Evolutionary conservation across 768 basidiomycete species (phyloP).

Genomic region (Termitomyces sp.): DNA sequence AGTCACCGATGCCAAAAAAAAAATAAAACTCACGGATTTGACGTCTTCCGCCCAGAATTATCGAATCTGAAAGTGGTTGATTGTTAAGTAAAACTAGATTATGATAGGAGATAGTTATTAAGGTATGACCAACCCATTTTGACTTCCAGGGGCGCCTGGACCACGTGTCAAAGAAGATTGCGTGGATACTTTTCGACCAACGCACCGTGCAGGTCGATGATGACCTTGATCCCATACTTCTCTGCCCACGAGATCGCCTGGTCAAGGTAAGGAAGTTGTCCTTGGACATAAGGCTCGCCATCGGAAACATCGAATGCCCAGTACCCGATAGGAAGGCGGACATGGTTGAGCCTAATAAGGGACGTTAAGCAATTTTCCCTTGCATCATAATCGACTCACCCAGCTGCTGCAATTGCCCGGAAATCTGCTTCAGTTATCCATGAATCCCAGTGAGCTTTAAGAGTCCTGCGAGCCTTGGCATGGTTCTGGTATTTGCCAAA

Average conservation of each 20-base stretch:
- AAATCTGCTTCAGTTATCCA: constrained; percentile 87
- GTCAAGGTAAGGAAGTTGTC: constrained; percentile 65
- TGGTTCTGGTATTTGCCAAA: constrained; percentile 59
- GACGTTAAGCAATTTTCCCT: background rate
- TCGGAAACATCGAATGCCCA: constrained; percentile 84
- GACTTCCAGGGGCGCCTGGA: constrained; percentile 71
- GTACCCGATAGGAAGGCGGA: constrained; percentile 83
- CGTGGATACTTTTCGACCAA: background rate
- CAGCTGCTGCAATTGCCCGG: constrained; percentile 63
- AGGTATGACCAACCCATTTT: constrained; percentile 57
- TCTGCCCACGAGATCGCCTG: constrained; percentile 72
- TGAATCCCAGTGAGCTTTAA: constrained; percentile 71
- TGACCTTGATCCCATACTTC: constrained; percentile 67
- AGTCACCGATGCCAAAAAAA: background rate
- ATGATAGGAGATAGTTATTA: background rate
- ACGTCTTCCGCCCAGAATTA: constrained; percentile 66
- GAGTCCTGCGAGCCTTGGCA: constrained; percentile 37
- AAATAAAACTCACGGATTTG: constrained; percentile 39
- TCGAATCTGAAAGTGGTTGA: constrained; percentile 49
- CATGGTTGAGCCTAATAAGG: constrained; percentile 65
- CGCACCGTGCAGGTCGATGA: constrained; percentile 69
- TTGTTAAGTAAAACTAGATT: background rate
- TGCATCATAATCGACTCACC: constrained; percentile 35
- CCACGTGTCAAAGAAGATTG: background rate
- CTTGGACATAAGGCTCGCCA: constrained; percentile 76